Evolutionary conservation across 257 asterid genomes (phyloP).

Genomic region (Solanum neorickii): DNA sequence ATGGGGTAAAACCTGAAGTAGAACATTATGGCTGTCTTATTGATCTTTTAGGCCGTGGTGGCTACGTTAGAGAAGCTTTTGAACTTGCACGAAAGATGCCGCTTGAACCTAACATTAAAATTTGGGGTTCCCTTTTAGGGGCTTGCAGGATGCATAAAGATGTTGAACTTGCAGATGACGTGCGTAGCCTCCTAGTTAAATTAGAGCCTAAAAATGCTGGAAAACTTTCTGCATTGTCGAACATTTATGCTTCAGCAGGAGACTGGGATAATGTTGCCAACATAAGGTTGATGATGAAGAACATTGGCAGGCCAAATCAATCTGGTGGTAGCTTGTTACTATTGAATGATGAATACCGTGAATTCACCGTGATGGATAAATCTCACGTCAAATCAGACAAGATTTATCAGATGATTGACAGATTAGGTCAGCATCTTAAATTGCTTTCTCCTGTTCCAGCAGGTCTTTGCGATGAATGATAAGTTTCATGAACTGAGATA

Average conservation of each 20-base stretch:
- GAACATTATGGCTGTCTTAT: conserved; percentile 77
- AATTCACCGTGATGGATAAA: conserved; percentile 58
- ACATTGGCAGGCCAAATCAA: conserved; percentile 17
- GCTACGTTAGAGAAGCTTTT: conserved; percentile 57
- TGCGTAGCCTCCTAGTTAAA: conserved; percentile 29
- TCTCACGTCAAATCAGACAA: conserved; percentile 47
- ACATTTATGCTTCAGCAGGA: conserved; percentile 46
- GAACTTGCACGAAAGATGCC: conserved; percentile 57
- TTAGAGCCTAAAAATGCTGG: conserved; percentile 36
- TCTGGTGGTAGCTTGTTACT: conserved; percentile 52
- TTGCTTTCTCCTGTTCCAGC: conserved; percentile 16
- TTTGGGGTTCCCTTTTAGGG: conserved; percentile 67
- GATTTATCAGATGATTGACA: conserved; percentile 40
- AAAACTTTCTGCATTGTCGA: conserved; percentile 37
- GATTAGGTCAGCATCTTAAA: conserved; percentile 45
- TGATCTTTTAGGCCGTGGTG: conserved; percentile 79
- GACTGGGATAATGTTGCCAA: conserved; percentile 58
- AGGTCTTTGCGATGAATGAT: not conserved
- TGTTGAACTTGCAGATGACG: conserved; percentile 32
- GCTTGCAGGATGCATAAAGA: conserved; percentile 68
- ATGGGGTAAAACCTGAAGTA: conserved; percentile 40
- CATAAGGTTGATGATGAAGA: conserved; percentile 44
- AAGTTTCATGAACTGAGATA: not conserved
- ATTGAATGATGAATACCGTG: conserved; percentile 40
- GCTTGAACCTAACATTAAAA: conserved; percentile 53